These are phyloP conservation scores for Globisporangium nagaii DNA, from an alignment of 352 stramenopile species.

Conservation along the genomic window DNA sequence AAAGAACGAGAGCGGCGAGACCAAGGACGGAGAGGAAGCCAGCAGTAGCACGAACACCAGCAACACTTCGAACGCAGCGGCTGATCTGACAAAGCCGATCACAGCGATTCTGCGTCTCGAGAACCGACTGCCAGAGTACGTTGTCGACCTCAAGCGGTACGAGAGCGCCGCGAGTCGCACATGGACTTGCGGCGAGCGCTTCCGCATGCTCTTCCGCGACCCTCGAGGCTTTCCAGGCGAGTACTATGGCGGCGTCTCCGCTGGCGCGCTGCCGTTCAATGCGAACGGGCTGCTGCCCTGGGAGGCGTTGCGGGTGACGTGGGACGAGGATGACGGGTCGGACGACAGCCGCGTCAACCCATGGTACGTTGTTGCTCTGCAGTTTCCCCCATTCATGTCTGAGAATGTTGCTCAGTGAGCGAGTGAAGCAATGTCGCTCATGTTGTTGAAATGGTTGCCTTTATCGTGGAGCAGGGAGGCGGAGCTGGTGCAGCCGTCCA, in stretches of 20 bases:
- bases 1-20: too few species aligned
- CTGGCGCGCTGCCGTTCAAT: constrained; percentile 58
- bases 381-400: too few species aligned
- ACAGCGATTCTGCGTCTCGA: constrained; percentile 72
- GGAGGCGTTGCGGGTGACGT: constrained; percentile 75
- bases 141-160: constrained; percentile 72
- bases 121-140: constrained; percentile 46
- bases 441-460: too few species aligned
- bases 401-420: not conserved
- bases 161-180: constrained; percentile 41
- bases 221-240: constrained; percentile 58
- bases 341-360: constrained; percentile 82
- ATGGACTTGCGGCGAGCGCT: constrained; percentile 63
- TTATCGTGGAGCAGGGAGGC: constrained; percentile 37
- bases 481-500: constrained; percentile 20
- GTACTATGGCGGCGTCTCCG: constrained; percentile 64
- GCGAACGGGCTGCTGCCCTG: constrained; percentile 64
- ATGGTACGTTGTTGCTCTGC: constrained; percentile 41
- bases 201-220: constrained; percentile 77
- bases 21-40: constrained; percentile 12
- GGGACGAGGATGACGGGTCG: constrained; percentile 81
- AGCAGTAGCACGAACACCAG: too few species aligned
- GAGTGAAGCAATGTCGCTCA: not conserved
- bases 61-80: not conserved
- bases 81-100: constrained; percentile 24